Evolutionary conservation across 805 yeast species (phyloP).

Genomic region (Monosporozyma aerobia): DNA sequence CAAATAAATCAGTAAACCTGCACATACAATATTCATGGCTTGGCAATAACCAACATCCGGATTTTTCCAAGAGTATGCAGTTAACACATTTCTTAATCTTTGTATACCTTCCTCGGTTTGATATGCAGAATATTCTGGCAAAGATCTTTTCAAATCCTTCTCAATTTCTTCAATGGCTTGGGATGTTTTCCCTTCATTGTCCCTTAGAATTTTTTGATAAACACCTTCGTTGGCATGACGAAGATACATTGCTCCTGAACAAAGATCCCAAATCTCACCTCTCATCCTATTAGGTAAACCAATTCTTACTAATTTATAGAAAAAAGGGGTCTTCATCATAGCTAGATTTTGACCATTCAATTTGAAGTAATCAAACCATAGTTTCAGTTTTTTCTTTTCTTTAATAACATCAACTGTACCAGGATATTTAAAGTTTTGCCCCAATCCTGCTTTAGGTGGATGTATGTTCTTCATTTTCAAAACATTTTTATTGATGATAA

Average conservation of each 20-base stretch:
- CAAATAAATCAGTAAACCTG: slow-evolving; percentile 71
- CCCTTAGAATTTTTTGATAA: slow-evolving; percentile 49
- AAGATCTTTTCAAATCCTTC: slow-evolving; percentile 85
- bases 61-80: slow-evolving; percentile 94
- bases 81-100: slow-evolving; percentile 75
- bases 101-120: slow-evolving; percentile 79
- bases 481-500: slow-evolving; percentile 48
- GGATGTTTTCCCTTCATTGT: slow-evolving; percentile 55
- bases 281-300: slow-evolving; percentile 91
- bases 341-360: slow-evolving; percentile 80
- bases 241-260: slow-evolving; percentile 74
- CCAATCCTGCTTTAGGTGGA: slow-evolving; percentile 79
- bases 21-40: slow-evolving; percentile 92
- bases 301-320: slow-evolving; percentile 74
- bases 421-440: slow-evolving; percentile 76
- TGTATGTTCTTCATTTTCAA: slow-evolving; percentile 31
- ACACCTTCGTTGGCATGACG: slow-evolving; percentile 54
- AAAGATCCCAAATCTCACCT: slow-evolving; percentile 94
- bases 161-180: slow-evolving; percentile 93
- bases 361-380: slow-evolving; percentile 88
- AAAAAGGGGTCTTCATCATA: slow-evolving; percentile 61
- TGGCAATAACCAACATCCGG: slow-evolving; percentile 98
- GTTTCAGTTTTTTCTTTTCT: slow-evolving; percentile 76
- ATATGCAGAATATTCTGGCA: slow-evolving; percentile 94
- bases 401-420: slow-evolving; percentile 72